These are phyloP conservation scores for Luzula sylvatica DNA, from an alignment of 176 grass and related monocot genomes.

Conservation along the genomic window DNA sequence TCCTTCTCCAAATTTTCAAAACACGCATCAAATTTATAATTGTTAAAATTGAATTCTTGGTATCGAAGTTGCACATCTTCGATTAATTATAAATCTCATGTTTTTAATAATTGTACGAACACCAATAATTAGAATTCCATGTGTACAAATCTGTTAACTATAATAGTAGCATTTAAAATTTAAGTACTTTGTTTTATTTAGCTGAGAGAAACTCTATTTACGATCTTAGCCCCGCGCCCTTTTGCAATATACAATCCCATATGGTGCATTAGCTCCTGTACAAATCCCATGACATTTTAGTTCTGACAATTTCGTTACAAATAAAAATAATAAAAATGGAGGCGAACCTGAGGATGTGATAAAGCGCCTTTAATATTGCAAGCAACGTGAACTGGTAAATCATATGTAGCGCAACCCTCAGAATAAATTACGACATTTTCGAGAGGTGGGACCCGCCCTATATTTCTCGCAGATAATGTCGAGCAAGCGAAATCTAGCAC, in stretches of 20 bases:
- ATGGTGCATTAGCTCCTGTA: slow-evolving; percentile 77
- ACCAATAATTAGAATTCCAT: too few species aligned
- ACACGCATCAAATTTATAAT: too few species aligned
- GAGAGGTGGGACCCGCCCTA: slow-evolving; percentile 53
- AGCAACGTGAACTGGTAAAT: slow-evolving; percentile 58
- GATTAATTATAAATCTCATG: too few species aligned
- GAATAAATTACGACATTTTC: slow-evolving; percentile 77
- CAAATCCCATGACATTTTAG: neutral
- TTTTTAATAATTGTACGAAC: too few species aligned
- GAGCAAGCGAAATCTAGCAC: slow-evolving; percentile 82
- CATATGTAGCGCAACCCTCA: slow-evolving; percentile 75
- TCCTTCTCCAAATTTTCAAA: too few species aligned
- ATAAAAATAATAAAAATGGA: too few species aligned
- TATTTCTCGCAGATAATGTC: slow-evolving; percentile 64
- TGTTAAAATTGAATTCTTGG: too few species aligned
- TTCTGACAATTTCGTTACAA: too few species aligned
- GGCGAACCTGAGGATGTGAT: slow-evolving; percentile 78
- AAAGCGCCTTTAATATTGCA: slow-evolving; percentile 52
- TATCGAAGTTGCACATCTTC: too few species aligned
- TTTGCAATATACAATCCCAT: slow-evolving; percentile 83
- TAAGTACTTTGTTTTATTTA: slow-evolving; percentile 6
- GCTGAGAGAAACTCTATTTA: slow-evolving; percentile 41
- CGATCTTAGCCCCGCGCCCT: slow-evolving; percentile 66
- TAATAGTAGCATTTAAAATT: too few species aligned
- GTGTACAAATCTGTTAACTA: too few species aligned